These are phyloP conservation scores for Pythium aquatile DNA, from an alignment of 352 stramenopile species.

Conservation along the genomic window DNA sequence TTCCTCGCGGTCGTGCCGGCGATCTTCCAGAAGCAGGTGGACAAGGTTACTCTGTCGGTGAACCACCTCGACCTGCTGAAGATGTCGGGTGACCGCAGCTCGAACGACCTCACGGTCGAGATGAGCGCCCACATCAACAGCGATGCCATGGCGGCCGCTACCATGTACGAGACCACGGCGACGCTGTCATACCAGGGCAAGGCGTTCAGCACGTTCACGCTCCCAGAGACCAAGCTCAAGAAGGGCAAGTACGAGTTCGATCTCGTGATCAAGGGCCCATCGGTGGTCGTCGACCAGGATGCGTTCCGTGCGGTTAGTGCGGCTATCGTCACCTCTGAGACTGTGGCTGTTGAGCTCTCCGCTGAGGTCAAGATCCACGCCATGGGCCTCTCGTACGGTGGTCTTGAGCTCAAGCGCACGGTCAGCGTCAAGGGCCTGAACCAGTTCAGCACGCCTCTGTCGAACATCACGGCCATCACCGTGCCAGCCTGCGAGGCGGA, in stretches of 20 bases:
- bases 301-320: constrained; percentile 46
- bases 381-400: constrained; percentile 46
- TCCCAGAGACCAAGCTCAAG: constrained; percentile 54
- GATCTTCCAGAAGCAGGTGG: constrained; percentile 61
- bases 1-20: constrained; percentile 56
- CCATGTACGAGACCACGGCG: constrained; percentile 46
- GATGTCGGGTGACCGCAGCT: constrained; percentile 33
- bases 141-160: constrained; percentile 41
- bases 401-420: constrained; percentile 42
- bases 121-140: constrained; percentile 53
- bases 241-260: constrained; percentile 60
- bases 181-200: constrained; percentile 44
- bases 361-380: constrained; percentile 49
- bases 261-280: constrained; percentile 39
- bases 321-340: constrained; percentile 35
- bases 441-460: constrained; percentile 45
- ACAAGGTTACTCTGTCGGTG: constrained; percentile 55
- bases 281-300: constrained; percentile 38
- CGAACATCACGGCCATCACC: constrained; percentile 54
- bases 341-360: constrained; percentile 34
- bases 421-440: constrained; percentile 48
- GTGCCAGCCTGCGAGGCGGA: constrained; percentile 37
- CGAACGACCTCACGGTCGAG: constrained; percentile 39
- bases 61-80: constrained; percentile 66
- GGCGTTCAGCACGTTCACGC: constrained; percentile 42